These are phyloP conservation scores for Oryza meridionalis DNA, from an alignment of 176 grass and related monocot genomes.

Conservation along the genomic window DNA sequence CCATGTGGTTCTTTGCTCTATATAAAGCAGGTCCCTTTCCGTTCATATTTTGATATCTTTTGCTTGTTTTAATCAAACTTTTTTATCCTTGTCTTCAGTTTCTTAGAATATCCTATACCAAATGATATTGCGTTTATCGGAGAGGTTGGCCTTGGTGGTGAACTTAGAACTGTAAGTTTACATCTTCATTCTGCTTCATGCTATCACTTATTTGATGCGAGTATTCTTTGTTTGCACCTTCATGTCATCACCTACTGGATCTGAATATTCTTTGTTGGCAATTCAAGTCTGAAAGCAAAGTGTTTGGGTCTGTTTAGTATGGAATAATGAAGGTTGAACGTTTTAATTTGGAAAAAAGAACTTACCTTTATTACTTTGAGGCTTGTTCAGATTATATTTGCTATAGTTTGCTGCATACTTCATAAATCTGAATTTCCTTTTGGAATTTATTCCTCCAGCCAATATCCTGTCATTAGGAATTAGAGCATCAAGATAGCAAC, in stretches of 20 bases:
- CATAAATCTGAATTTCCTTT: not conserved
- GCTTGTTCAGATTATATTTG: conserved; percentile 18
- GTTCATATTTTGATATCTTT: not conserved
- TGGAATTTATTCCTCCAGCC: conserved; percentile 9
- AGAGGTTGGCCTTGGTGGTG: conserved; percentile 85
- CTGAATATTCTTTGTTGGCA: conserved; percentile 24
- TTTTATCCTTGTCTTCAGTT: conserved; percentile 62
- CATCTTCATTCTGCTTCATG: conserved; percentile 25
- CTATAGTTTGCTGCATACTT: not conserved
- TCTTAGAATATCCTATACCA: conserved; percentile 87
- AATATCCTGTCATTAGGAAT: conserved; percentile 6
- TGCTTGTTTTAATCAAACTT: not conserved
- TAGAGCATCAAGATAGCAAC: not conserved
- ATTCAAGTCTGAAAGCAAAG: not conserved
- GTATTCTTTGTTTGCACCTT: conserved; percentile 24
- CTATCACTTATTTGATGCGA: not conserved
- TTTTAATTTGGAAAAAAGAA: not conserved
- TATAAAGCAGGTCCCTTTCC: not conserved
- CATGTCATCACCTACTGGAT: not conserved
- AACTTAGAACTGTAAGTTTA: conserved; percentile 79
- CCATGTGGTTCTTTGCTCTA: not conserved
- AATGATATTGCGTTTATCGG: conserved; percentile 95
- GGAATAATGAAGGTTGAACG: not conserved
- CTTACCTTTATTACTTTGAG: not conserved
- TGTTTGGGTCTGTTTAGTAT: not conserved